Conservation (phyloP, 306 rosid genomes). For the Elaeagnus macrophylla region DNA sequence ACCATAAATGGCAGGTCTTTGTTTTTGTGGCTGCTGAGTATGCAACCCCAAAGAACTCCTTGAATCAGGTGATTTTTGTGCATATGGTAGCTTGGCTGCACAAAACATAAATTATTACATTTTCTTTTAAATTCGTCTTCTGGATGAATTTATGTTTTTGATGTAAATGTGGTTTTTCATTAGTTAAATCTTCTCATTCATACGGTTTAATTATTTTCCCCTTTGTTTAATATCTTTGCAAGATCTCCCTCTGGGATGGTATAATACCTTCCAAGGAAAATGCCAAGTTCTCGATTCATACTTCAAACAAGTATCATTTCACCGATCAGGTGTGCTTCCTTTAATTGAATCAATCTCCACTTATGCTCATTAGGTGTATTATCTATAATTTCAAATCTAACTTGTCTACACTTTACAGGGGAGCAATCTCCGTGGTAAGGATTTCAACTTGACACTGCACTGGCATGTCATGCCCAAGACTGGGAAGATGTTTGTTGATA, state of each 20-base stretch:
- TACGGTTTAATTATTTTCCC: not conserved
- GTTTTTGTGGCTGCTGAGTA: conserved; percentile 85
- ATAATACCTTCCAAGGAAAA: conserved; percentile 77
- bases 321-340: conserved; percentile 50
- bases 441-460: conserved; percentile 81
- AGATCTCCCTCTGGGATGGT: conserved; percentile 96
- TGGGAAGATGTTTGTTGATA: conserved; percentile 79
- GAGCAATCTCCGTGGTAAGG: conserved; percentile 76
- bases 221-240: conserved; percentile 11
- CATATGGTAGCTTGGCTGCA: conserved; percentile 1
- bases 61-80: conserved; percentile 54
- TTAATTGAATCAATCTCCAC: not conserved
- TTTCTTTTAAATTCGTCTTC: conserved; percentile 4
- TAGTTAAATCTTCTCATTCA: not conserved
- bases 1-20: conserved; percentile 47
- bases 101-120: conserved; percentile 8
- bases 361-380: not conserved
- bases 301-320: conserved; percentile 76
- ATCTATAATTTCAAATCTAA: not conserved
- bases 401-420: conserved; percentile 41
- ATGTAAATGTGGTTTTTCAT: not conserved
- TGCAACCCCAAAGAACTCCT: conserved; percentile 51
- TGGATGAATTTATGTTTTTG: not conserved
- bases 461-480: conserved; percentile 99
- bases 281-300: conserved; percentile 70